These are phyloP conservation scores for Daldinia childiae DNA, from an alignment of 495 filamentous ascomycete species.

Conservation along the genomic window DNA sequence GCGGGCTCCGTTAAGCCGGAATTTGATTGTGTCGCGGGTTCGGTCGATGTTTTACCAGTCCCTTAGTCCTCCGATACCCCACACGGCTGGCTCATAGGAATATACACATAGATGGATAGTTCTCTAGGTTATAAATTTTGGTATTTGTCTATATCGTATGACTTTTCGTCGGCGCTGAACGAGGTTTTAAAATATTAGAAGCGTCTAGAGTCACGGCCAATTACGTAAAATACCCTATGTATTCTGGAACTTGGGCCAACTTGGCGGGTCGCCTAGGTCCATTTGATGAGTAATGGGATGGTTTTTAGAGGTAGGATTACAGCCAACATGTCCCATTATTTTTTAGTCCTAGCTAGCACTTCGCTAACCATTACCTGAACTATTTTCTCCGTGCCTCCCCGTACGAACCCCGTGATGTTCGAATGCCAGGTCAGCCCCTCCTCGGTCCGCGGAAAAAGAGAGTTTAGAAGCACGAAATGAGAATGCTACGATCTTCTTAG, in stretches of 20 bases:
- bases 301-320: slow-evolving; percentile 20
- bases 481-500: slow-evolving; percentile 2
- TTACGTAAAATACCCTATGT: slow-evolving; percentile 30
- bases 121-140: slow-evolving; percentile 5
- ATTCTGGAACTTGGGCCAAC: no score
- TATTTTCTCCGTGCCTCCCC: neutral
- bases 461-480: neutral
- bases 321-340: neutral
- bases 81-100: neutral
- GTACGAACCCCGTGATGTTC: neutral
- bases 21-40: neutral
- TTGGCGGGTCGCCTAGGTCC: slow-evolving; percentile 1
- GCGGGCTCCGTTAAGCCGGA: neutral
- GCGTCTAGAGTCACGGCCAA: slow-evolving; percentile 21
- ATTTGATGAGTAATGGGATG: slow-evolving; percentile 31
- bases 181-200: slow-evolving; percentile 1
- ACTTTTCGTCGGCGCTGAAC: neutral
- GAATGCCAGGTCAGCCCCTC: neutral
- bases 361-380: neutral
- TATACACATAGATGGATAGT: neutral
- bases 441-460: neutral
- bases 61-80: neutral
- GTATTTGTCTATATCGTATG: slow-evolving; percentile 26
- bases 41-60: slow-evolving; percentile 3
- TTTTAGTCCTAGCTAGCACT: neutral